Base-by-base conservation (phyloP, 2,329 filamentous ascomycete species). In the Chaetomiaceae sp. region DNA sequence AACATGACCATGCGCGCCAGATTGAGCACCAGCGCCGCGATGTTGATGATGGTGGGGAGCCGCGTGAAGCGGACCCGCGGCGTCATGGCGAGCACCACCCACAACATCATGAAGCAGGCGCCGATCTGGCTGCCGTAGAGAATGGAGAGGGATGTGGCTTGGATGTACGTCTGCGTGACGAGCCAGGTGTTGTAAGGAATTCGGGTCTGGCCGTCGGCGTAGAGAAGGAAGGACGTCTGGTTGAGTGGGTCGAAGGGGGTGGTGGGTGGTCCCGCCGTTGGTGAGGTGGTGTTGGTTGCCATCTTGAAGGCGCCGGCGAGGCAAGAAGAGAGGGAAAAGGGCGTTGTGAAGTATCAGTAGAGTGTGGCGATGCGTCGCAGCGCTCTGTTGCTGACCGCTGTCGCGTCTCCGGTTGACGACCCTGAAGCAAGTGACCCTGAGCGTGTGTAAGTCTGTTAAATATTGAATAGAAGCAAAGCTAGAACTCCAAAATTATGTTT, bases 61-160 rank as follows among this genome's bases (percentile, higher is more conserved):
- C 85, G 84, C 48, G 72, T 71, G 55, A 87, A 79, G 66, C 89
- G 90, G 59, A 81, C 74, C 0, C 73, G 66, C 18, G 81, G 80
- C 0, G 87, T 90, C 67, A 91, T 76, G 53, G 85, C 63, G 10
- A 90, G 70, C 2, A 91, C 72, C 27, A 87, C 74, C 38, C 86
- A 60, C 16, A 91, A 72, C 63, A 90, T 79, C 55, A 86, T 70
- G 53, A 85, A 58, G 42, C 80, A 81, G 21, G 86, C 81, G 27
- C 89, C 89, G 47, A 90, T 75, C 66, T 92, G 87, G 16, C 78
- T 71, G 48, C 80, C 84, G 65, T 85, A 89, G 69, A 53, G 44
- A 34, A 54, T 82, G 65, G 65, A 66, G 23, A 71, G 66, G 61
- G 66, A 70, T 57, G 67, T 55, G 36, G 66, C 64, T 27, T 65